Percentiles rank a stretch among this genome's conserved stretches.
Conservation (phyloP, 768 basidiomycete species). For the Termitomyces sp. region DNA sequence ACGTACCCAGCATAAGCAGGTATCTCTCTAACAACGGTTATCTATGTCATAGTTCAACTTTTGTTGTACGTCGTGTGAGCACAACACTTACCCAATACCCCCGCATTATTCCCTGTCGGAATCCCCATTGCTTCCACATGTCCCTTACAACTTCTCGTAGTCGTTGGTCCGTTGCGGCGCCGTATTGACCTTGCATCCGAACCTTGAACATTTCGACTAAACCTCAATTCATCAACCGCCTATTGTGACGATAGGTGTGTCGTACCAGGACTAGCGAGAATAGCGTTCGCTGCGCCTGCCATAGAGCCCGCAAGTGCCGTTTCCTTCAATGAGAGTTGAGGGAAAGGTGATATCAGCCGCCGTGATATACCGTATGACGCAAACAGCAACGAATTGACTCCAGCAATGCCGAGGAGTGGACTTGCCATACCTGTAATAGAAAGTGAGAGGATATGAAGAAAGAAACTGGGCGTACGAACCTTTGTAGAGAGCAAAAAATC, state of each 20-base stretch:
- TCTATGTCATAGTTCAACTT: conserved; percentile 37
- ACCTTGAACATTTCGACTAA: conserved; percentile 98
- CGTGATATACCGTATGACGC: conserved; percentile 82
- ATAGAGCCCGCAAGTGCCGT: conserved; percentile 85
- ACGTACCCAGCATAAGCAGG: conserved; percentile 91
- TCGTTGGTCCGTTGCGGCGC: conserved; percentile 72
- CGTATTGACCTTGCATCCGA: conserved; percentile 96
- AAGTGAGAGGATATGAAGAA: neutral
- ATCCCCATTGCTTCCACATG: conserved; percentile 87
- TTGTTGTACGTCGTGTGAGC: neutral
- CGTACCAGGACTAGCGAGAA: conserved; percentile 87
- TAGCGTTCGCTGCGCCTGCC: conserved; percentile 88
- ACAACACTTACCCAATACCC: conserved; percentile 81
- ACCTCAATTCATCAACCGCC: neutral
- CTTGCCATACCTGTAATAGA: conserved; percentile 72
- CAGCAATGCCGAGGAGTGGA: conserved; percentile 89
- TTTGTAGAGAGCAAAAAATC: conserved; percentile 92
- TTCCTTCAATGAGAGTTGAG: conserved; percentile 74
- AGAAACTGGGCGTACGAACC: conserved; percentile 40
- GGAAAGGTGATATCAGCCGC: conserved; percentile 85
- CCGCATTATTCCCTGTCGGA: conserved; percentile 87
- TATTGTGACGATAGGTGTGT: neutral
- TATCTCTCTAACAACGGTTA: conserved; percentile 90
- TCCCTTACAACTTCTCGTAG: conserved; percentile 69
- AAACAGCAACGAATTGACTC: conserved; percentile 94